Conservation (phyloP, 345 rosid species). For the Kernera saxatilis region DNA sequence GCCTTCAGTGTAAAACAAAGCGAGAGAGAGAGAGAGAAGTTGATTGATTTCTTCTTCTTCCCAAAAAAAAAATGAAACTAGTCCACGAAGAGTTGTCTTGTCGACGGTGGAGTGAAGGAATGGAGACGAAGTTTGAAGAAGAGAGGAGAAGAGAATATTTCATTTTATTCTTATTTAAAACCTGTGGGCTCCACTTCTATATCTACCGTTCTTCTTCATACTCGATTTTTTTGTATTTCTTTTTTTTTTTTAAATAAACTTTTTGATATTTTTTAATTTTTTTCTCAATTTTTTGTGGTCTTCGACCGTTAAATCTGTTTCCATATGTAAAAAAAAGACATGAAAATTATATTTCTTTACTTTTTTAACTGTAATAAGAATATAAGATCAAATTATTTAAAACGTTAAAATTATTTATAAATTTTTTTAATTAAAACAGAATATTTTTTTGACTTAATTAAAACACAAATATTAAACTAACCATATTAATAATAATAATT, state of each 20-base stretch:
- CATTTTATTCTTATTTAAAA: background rate
- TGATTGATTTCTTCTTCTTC: background rate
- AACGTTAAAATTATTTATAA: background rate
- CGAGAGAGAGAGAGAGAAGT: background rate
- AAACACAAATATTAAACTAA: no score
- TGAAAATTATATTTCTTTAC: background rate
- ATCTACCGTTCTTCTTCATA: background rate
- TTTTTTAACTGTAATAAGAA: background rate
- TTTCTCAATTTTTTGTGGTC: background rate
- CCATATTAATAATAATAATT: no score
- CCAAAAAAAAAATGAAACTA: slow-evolving; percentile 13
- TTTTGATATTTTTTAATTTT: background rate
- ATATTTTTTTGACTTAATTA: no score
- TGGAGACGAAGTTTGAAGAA: slow-evolving; percentile 24
- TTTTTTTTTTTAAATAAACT: background rate
- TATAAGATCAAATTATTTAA: background rate
- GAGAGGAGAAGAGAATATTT: slow-evolving; percentile 21
- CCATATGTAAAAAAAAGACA: background rate
- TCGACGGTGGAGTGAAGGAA: slow-evolving; percentile 23
- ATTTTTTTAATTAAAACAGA: no score
- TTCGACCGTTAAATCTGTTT: background rate
- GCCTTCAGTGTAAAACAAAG: background rate
- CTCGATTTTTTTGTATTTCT: background rate
- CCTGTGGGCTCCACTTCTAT: slow-evolving; percentile 18
- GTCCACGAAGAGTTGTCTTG: slow-evolving; percentile 22